Evolutionary conservation across 768 basidiomycete genomes (phyloP), one percentile per base, ranked within the genome.

Genomic region (Psilocybe subaeruginosa): DNA sequence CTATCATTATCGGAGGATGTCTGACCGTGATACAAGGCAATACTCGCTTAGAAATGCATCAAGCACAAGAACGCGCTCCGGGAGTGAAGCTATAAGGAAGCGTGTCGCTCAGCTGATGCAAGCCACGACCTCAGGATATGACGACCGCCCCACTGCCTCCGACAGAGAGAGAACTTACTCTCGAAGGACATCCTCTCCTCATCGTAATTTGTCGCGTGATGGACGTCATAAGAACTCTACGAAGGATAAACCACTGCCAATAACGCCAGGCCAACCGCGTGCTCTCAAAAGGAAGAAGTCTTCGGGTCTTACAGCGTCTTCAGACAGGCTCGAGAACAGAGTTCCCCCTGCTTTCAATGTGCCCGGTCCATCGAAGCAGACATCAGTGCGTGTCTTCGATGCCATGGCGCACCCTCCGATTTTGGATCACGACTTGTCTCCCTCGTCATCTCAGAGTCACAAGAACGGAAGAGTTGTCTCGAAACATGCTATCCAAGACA

Each of bases 271-370:
- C 27, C 50, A 47, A 49, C 27, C 61, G 5, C 61, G 61, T 58
- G 54, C 69, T 8, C 54, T 68, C 14, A 73, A 70, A 58, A 65
- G 70, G 52, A 72, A 70, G 64, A 73, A 71, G 57, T 64, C 66
- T 29, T 41, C 49, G 23, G 19, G 27, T 8, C 43, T 35, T 17
- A 39, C 16, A 3, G 45, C 19, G 14, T 31, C n/a, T 2, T 48
- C 55, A n/a, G 59, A 56, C 29, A 60, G 50, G 27, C 30, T 23
- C 35, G 63, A 48, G 17, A 64, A 57, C 39, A 48, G 49, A 37
- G 8, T 56, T 14, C 12, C 39, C 4, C 37, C 8, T 37, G 12
- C 35, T 29, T 35, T 37, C 17, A 6, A 19, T 16, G 12, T 41
- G 8, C 37, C n/a, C 17, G 41, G 27, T 56, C 59, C 33, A 29